Evolutionary conservation across 352 stramenopile species (phyloP).

Genomic region (Phytophthora palmivora): DNA sequence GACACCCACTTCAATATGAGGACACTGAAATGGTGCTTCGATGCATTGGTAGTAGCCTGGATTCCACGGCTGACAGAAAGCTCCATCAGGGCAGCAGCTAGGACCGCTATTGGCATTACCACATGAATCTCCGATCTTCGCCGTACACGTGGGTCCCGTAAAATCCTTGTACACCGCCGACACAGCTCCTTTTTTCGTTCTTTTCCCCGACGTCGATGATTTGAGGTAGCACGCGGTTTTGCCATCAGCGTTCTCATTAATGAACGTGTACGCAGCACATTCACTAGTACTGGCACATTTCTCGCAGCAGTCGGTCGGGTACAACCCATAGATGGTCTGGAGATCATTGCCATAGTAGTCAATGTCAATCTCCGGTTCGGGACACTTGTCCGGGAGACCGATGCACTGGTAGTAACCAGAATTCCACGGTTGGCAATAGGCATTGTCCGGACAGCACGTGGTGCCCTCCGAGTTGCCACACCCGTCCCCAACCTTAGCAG

Average conservation of each 20-base stretch:
- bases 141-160: constrained; percentile 33
- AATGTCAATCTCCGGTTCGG: constrained; percentile 49
- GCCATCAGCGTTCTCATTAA: constrained; percentile 62
- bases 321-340: constrained; percentile 47
- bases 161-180: constrained; percentile 40
- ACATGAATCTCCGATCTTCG: constrained; percentile 39
- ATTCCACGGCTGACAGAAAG: constrained; percentile 73
- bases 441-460: constrained; percentile 39
- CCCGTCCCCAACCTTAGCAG: constrained; percentile 13
- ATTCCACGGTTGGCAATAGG: constrained; percentile 68
- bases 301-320: constrained; percentile 49
- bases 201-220: constrained; percentile 25
- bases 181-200: constrained; percentile 48
- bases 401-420: constrained; percentile 64
- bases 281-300: constrained; percentile 46
- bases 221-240: constrained; percentile 67
- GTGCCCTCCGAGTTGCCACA: constrained; percentile 27
- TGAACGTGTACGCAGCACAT: constrained; percentile 66
- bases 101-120: constrained; percentile 40
- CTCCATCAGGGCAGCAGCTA: constrained; percentile 48
- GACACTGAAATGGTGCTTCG: constrained; percentile 45
- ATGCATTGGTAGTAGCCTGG: constrained; percentile 66
- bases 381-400: constrained; percentile 39
- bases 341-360: constrained; percentile 63
- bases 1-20: constrained; percentile 40